Evolutionary conservation across 106 monocot genomes (phyloP), one percentile per base, ranked within the genome.

Genomic region (Phalaenopsis equestris): DNA sequence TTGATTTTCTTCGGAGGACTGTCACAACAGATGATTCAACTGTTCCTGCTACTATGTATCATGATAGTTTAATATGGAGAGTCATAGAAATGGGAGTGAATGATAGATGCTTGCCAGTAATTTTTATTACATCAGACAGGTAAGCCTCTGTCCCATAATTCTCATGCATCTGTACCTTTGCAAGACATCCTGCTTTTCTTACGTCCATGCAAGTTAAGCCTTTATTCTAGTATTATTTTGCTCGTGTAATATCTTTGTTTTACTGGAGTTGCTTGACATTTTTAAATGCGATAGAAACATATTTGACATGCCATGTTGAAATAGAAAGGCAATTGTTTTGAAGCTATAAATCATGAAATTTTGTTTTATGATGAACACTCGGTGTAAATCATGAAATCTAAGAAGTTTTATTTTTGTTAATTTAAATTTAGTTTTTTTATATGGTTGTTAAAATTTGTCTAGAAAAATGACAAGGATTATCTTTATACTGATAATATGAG

Each of bases 41-140:
- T 24, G 90, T 96, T 42, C 77, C 91, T 76, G 91, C 90, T 18
- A 79, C 87, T 9, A 79, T 91, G 84, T 96, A 94, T 78, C 96
- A 96, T 83, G 96, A 96, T 73, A 96, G 90, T 68, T 85, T 96
- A 41, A 80, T 96, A 74, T 94, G 93, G 93, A 96, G 90, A 87
- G 79, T 96, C 72, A 82, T 96, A 65, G 87, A 91, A 2, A 86
- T 93, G 55, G 93, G 93, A 55, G 86, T 90, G 41, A 97, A 97
- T 78, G 88, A 94, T 18, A 87, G 86, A 79, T 97, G 84, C 82
- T 81, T 97, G 82, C 96, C 96, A 21, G 84, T 97, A 47, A 77
- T 97, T 84, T 79, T 97, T 43, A 76, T 84, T 16, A 87, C 94
- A 38, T 97, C 96, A 78, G 96, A 97, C 86, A 77, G 96, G 96